Conservation (phyloP, 768 basidiomycete genomes). For the Gelatoporia subvermispora region DNA sequence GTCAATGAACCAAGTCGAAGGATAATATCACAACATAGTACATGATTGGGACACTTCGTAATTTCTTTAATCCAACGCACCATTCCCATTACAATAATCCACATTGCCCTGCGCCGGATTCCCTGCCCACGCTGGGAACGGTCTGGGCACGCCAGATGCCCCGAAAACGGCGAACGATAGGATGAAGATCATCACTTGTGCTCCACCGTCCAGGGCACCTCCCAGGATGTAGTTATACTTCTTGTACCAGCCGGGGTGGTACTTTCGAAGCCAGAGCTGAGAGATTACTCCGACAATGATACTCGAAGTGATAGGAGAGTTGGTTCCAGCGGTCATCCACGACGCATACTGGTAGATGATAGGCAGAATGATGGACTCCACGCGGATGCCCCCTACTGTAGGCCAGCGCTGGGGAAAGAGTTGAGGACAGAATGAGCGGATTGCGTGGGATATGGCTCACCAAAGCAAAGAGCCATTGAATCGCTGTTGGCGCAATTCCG, state of each 20-base stretch:
- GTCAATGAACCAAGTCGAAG: no score
- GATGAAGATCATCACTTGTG: conserved; percentile 61
- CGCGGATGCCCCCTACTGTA: conserved; percentile 46
- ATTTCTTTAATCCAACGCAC: conserved; percentile 37
- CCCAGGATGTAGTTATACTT: conserved; percentile 61
- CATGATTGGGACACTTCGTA: not conserved
- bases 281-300: conserved; percentile 41
- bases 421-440: conserved; percentile 1
- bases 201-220: conserved; percentile 62
- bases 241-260: conserved; percentile 63
- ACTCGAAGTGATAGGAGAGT: conserved; percentile 40
- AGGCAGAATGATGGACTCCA: conserved; percentile 48
- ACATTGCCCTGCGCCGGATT: conserved; percentile 49
- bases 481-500: conserved; percentile 45
- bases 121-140: conserved; percentile 55
- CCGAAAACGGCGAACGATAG: conserved; percentile 64
- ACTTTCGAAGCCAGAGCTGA: conserved; percentile 48
- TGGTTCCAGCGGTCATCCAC: conserved; percentile 51
- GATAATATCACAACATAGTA: no score
- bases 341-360: conserved; percentile 43
- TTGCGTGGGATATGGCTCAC: conserved; percentile 25
- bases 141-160: conserved; percentile 42
- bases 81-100: conserved; percentile 58
- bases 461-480: conserved; percentile 52
- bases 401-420: conserved; percentile 41